These are phyloP conservation scores for Pezicula radicicola DNA, from an alignment of 2,329 filamentous ascomycete genomes.

Conservation along the genomic window DNA sequence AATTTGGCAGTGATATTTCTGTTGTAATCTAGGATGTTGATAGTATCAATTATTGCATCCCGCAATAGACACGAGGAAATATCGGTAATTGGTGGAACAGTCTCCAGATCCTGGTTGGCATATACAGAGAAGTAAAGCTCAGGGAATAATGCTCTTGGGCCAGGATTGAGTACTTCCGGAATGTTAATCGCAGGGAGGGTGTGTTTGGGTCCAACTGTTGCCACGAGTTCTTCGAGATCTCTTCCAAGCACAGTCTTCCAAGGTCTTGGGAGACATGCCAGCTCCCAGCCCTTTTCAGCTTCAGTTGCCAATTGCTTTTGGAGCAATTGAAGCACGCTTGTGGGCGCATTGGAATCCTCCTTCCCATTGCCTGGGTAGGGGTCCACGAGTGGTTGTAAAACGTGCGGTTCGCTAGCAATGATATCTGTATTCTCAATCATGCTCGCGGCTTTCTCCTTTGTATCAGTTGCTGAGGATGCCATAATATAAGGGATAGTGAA, in stretches of 20 bases:
- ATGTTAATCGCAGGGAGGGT: conserved; percentile 72
- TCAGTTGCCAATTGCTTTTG: conserved; percentile 85
- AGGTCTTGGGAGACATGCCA: conserved; percentile 66
- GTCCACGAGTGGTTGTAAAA: conserved; percentile 81
- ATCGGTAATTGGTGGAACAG: conserved; percentile 73
- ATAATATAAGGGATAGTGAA: conserved; percentile 91
- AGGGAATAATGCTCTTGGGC: conserved; percentile 76
- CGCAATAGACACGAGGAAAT: conserved; percentile 82
- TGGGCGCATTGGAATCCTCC: conserved; percentile 58
- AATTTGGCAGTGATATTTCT: conserved; percentile 82
- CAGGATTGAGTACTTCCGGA: conserved; percentile 72
- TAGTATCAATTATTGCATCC: conserved; percentile 84
- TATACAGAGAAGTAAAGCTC: conserved; percentile 96
- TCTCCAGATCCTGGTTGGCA: conserved; percentile 79
- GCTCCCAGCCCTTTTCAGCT: conserved; percentile 69
- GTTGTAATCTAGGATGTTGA: conserved; percentile 93
- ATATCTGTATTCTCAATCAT: conserved; percentile 93
- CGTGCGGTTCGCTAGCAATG: conserved; percentile 84
- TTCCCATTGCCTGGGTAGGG: conserved; percentile 69
- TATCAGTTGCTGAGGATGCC: conserved; percentile 66
- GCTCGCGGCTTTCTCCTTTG: conserved; percentile 70
- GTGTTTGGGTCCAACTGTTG: conserved; percentile 62
- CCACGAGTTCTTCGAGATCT: conserved; percentile 57
- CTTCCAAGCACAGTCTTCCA: conserved; percentile 63
- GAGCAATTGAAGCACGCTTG: conserved; percentile 75